phyloP scores from a whole-genome alignment of 306 rosid genomes.

The Vigna nakashimae region DNA sequence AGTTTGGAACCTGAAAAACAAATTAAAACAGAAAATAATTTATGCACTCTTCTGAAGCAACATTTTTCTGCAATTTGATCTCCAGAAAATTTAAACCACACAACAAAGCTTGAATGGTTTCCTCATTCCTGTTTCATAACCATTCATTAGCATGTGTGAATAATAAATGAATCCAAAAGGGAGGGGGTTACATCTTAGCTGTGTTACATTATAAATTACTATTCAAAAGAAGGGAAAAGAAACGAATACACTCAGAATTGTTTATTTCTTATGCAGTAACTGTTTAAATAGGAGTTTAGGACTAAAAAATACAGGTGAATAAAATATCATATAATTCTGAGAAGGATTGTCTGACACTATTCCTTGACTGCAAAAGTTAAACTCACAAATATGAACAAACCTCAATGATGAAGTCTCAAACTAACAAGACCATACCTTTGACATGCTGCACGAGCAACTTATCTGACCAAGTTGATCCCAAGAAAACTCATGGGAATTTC shows the following conservation, averaged over 20 bases:
- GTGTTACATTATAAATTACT: not conserved
- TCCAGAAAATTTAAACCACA: not conserved
- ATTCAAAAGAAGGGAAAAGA: slow-evolving; percentile 38
- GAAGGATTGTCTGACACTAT: not conserved
- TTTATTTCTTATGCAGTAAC: slow-evolving; percentile 2
- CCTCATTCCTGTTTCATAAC: slow-evolving; percentile 25
- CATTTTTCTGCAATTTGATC: slow-evolving; percentile 21
- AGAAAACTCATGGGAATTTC: slow-evolving; percentile 76
- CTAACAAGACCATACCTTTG: slow-evolving; percentile 58
- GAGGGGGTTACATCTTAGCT: slow-evolving; percentile 7
- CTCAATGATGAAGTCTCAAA: slow-evolving; percentile 16
- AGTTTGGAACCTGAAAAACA: slow-evolving; percentile 62
- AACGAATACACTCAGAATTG: slow-evolving; percentile 26
- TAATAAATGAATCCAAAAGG: slow-evolving; percentile 24
- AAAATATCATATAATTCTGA: slow-evolving; percentile 22
- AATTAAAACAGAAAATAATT: slow-evolving; percentile 21
- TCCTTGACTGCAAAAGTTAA: not conserved
- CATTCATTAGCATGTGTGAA: not conserved
- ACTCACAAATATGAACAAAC: slow-evolving; percentile 22
- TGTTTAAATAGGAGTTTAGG: slow-evolving; percentile 22
- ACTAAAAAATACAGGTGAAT: slow-evolving; percentile 1
- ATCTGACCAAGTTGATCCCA: slow-evolving; percentile 82
- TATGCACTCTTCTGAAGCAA: slow-evolving; percentile 27
- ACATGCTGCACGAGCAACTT: slow-evolving; percentile 69
- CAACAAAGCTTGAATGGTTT: slow-evolving; percentile 7